phyloP scores from a whole-genome alignment of 805 yeast species.

The Suhomyces sp. region DNA sequence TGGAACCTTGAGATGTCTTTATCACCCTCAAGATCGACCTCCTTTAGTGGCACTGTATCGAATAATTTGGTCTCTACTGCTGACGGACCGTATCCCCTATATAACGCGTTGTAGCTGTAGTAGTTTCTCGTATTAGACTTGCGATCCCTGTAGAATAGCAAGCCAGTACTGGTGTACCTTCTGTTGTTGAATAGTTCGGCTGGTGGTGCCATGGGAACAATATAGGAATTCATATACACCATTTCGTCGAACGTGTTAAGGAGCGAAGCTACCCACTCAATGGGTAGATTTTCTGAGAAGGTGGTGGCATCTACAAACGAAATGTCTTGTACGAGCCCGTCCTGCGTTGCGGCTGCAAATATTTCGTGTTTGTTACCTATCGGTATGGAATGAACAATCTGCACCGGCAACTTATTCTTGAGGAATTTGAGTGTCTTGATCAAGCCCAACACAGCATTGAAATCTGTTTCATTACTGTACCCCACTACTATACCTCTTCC shows the following conservation, averaged over 20 bases:
- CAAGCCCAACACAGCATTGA: background rate
- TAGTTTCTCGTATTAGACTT: slow-evolving; percentile 4
- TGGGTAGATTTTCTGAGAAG: background rate
- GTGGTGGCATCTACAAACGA: slow-evolving; percentile 6
- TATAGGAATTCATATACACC: slow-evolving; percentile 7
- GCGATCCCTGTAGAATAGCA: slow-evolving; percentile 26
- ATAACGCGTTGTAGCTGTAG: background rate
- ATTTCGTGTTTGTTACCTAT: background rate
- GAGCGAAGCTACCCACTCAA: slow-evolving; percentile 9
- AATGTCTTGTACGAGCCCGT: background rate
- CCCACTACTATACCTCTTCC: slow-evolving; percentile 13
- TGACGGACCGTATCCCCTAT: background rate
- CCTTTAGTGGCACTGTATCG: background rate
- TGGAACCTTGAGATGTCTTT: background rate
- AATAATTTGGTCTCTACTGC: background rate
- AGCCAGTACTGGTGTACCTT: slow-evolving; percentile 16
- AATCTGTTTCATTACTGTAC: background rate
- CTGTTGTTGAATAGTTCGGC: slow-evolving; percentile 4
- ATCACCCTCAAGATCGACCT: background rate
- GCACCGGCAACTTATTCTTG: slow-evolving; percentile 10
- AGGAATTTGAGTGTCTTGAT: slow-evolving; percentile 7
- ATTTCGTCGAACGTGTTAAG: slow-evolving; percentile 10
- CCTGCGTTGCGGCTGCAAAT: background rate
- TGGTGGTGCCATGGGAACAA: slow-evolving; percentile 10
- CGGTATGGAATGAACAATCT: slow-evolving; percentile 9